Base-by-base conservation (phyloP, 208 protist species). In the Leptomonas pyrrhocoris region DNA sequence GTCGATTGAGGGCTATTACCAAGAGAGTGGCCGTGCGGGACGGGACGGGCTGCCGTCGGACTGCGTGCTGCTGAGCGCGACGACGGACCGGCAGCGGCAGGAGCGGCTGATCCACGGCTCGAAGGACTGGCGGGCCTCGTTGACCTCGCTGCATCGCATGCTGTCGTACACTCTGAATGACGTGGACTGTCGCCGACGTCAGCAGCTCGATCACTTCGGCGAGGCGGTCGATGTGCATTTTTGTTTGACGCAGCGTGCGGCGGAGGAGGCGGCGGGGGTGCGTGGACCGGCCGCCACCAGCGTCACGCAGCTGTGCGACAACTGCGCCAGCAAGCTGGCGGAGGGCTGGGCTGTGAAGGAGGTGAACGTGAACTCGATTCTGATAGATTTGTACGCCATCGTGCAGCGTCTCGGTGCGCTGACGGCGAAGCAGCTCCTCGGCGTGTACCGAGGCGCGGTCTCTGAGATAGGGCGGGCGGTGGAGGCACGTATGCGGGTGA, bases 1-100 rank as follows among this genome's bases (percentile, higher is more conserved):
- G 81, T 97, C 86, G 9, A 88, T 99, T 48, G 98, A 99, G 80
- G 95, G 89, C 12, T 99, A 99, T 77, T 98, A 98, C 77, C 98
- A 99, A 70, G 98, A 99, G 73, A 97, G 86, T 66, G 98, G 98
- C 27, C 87, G 98, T 48, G 98, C 97, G 6, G 98, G 98, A 0
- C 88, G 98, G 61, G 98, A 99, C 76, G 97, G 98, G 3, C 55
- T 92, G 51, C 80, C 85, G 21, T 92, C 89, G 3, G 77, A 94
- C 54, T 97, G 92, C 50, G 85, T 95, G 54, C 73, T 98, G 51
- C 82, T 96, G 16, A 90, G 70, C 66, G 67, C 80, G 23, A 68
- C 85, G 23, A 82, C 43, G 18, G 92, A 96, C 61, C 75, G 81
- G 6, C 79, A 90, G 74, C 83, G 92, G 42, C 86, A 93, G 69